Percentiles rank a stretch among this genome's conserved stretches.
Evolutionary conservation across 2,329 filamentous ascomycete genomes (phyloP).

Genomic region (Penicillium sp.): DNA sequence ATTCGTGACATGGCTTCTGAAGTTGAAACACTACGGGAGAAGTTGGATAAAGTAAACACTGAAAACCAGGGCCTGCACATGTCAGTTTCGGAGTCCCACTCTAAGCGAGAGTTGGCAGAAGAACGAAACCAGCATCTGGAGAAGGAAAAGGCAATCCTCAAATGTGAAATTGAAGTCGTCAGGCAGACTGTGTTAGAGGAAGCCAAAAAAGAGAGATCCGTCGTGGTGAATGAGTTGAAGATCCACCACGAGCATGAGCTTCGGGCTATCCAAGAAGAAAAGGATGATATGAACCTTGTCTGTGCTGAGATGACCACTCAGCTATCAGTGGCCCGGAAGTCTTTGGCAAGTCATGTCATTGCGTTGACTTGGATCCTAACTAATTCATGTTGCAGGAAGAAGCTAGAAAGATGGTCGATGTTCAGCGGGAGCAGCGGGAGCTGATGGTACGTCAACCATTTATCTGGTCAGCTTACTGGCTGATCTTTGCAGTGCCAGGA

Average conservation of each 20-base stretch:
- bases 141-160: constrained; percentile 19
- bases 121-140: constrained; percentile 14
- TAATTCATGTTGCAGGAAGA: constrained; percentile 21
- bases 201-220: constrained; percentile 27
- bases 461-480: background rate
- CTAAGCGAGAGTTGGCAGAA: constrained; percentile 16
- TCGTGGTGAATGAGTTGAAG: constrained; percentile 25
- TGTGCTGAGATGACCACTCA: constrained; percentile 24
- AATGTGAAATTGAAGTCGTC: constrained; percentile 16
- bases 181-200: constrained; percentile 30
- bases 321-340: constrained; percentile 16
- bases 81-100: constrained; percentile 18
- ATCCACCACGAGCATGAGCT: background rate
- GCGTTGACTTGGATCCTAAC: background rate
- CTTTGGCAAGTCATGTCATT: constrained; percentile 21
- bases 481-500: constrained; percentile 21
- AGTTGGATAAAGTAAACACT: constrained; percentile 17
- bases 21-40: constrained; percentile 13
- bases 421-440: constrained; percentile 10
- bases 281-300: constrained; percentile 25
- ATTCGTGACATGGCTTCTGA: constrained; percentile 21
- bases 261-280: constrained; percentile 24
- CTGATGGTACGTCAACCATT: constrained; percentile 14
- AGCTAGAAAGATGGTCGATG: constrained; percentile 10
- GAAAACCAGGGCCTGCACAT: constrained; percentile 16